These are phyloP conservation scores for Colletotrichum truncatum DNA, from an alignment of 2,329 filamentous ascomycete species.

Conservation along the genomic window DNA sequence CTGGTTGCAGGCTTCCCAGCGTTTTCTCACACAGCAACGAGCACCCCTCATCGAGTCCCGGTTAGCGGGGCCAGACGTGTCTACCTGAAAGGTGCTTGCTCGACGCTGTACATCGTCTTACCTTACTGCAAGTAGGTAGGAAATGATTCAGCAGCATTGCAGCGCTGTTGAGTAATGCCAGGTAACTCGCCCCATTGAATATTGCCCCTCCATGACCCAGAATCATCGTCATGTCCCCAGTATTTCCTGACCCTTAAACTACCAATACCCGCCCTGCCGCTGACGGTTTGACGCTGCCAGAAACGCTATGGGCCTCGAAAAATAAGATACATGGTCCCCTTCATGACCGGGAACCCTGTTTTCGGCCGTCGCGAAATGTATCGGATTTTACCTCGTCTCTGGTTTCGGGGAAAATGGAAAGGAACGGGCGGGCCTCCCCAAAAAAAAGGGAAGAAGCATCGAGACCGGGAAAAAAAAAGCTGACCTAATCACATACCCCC, in stretches of 20 bases:
- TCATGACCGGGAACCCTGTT: neutral
- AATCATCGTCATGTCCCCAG: conserved; percentile 29
- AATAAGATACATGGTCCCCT: no score
- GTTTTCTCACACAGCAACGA: neutral
- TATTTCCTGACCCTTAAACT: conserved; percentile 4
- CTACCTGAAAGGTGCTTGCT: no score
- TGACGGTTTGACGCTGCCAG: neutral
- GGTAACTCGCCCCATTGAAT: neutral
- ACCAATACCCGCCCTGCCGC: neutral
- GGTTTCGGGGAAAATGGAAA: neutral
- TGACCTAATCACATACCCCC: neutral
- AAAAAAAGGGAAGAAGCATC: neutral
- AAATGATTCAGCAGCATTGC: neutral
- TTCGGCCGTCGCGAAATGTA: neutral
- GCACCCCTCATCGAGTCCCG: neutral
- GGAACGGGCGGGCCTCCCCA: no score
- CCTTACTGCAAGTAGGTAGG: no score
- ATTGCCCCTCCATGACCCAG: conserved; percentile 29
- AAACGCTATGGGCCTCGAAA: neutral
- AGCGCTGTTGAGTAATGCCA: conserved; percentile 6
- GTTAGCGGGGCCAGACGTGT: no score
- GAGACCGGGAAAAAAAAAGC: neutral
- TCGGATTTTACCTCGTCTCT: conserved; percentile 13
- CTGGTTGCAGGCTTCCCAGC: neutral
- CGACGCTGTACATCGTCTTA: no score